Conservation (phyloP, 148 eudicot genomes). For the Simmondsia chinensis region DNA sequence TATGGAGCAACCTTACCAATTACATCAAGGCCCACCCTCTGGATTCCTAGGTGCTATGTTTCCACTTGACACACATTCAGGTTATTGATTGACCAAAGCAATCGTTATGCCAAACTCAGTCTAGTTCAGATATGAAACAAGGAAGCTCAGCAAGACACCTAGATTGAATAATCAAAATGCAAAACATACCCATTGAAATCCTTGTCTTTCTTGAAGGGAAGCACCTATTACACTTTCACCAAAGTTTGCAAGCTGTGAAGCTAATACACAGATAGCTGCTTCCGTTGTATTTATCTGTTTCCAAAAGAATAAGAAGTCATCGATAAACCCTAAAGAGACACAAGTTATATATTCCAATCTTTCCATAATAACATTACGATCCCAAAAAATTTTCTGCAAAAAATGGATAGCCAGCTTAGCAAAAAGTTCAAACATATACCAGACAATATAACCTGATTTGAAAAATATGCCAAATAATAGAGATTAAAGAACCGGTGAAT, state of each 20-base stretch:
- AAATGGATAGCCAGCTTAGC: background rate
- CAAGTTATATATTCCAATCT: background rate
- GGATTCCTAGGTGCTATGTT: too few species aligned
- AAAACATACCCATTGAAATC: conserved; percentile 76
- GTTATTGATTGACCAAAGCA: too few species aligned
- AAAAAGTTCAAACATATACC: too few species aligned
- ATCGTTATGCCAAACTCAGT: background rate
- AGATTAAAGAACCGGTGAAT: too few species aligned
- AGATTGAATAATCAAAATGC: background rate
- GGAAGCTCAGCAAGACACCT: background rate
- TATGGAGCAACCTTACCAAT: too few species aligned
- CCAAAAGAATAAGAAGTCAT: conserved; percentile 1
- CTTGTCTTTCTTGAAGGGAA: conserved; percentile 75
- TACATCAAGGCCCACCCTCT: too few species aligned
- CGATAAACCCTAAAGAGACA: background rate
- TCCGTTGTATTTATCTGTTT: conserved; percentile 50
- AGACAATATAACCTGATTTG: too few species aligned
- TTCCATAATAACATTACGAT: background rate
- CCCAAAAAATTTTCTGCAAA: background rate
- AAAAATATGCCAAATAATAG: too few species aligned
- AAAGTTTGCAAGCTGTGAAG: conserved; percentile 82
- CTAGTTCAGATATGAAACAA: background rate
- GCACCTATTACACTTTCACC: conserved; percentile 95
- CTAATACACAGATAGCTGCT: conserved; percentile 66
- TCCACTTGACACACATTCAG: too few species aligned